Evolutionary conservation across 1,139 yeast species (phyloP), one percentile per base, ranked within the genome.

Genomic region (Blastobotrys elegans): DNA sequence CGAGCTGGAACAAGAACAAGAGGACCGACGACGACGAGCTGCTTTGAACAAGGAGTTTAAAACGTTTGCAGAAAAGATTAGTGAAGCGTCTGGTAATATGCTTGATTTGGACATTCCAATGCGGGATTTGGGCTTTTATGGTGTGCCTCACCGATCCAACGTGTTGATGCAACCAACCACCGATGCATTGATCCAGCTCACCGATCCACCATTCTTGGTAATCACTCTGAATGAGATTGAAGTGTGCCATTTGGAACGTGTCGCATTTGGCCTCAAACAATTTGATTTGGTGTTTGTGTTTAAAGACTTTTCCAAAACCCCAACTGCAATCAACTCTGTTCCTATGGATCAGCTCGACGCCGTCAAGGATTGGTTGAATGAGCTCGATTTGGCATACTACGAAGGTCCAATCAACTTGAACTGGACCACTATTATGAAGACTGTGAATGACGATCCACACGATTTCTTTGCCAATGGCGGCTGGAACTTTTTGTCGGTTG

Each of bases 1-100:
- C 67, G 99, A 92, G 70, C 74, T 94, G 56, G 98, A 94, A 69
- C 97, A 92, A 67, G 99, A 94, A 70, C 97, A 92, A 69, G 97
- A 92, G 68, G 99, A 92, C 70, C 82, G 97, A 70, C 79, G 94
- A 66, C 79, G 96, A 66, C 85, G 95, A 60, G 85, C 87, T 16
- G 79, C 88, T 43, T 77, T 92, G 61, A 97, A 94, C 71, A 88
- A 85, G 66, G 98, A 94, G 68, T 92, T 90, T 70, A 83, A 81
- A 66, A 75, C 77, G 44, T 94, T 89, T 72, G 92, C 95, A 26
- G 97, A 92, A 66, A 77, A 83, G 53, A 90, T 92, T 59, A 83
- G 96, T 6, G 96, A 88, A 57, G 85, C 95, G 1, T 82, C 95
- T 1, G 49, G 49, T 16, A 92, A 92, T 27, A 68, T 80, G 56